A percentile compares a stretch with the other conserved stretches of the same genome.
phyloP scores from a whole-genome alignment of 352 stramenopile genomes.

The Lagenidium sp. region DNA sequence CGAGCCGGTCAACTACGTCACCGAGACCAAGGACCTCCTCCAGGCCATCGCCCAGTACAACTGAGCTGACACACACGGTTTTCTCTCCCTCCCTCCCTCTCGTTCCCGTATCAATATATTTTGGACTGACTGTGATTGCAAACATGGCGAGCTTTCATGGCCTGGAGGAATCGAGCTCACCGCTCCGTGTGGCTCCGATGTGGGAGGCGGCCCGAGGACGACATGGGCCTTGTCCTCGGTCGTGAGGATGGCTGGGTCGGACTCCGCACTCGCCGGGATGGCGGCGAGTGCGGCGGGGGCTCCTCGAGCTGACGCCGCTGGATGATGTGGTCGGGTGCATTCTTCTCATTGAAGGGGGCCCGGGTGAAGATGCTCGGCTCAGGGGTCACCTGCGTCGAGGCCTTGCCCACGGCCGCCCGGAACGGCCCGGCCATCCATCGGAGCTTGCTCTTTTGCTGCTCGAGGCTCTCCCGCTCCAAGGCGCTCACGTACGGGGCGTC shows the following conservation, averaged over 20 bases:
- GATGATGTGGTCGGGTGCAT: conserved; percentile 46
- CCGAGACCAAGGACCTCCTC: conserved; percentile 91
- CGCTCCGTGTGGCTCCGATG: too few relatives aligned
- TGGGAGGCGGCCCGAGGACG: too few relatives aligned
- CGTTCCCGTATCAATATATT: too few relatives aligned
- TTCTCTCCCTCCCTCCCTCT: neutral
- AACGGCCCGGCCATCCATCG: conserved; percentile 69
- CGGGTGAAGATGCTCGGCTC: conserved; percentile 50
- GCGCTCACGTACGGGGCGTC: conserved; percentile 59
- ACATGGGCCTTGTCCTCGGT: too few relatives aligned
- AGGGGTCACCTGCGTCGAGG: conserved; percentile 32
- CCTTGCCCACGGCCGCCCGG: conserved; percentile 49
- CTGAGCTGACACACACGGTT: conserved; percentile 13
- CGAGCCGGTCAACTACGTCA: conserved; percentile 90
- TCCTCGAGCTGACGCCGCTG: conserved; percentile 35
- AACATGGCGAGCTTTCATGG: too few relatives aligned
- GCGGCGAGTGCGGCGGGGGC: neutral
- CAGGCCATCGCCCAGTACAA: conserved; percentile 87
- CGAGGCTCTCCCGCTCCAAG: conserved; percentile 35
- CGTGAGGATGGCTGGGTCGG: too few relatives aligned
- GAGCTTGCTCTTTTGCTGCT: conserved; percentile 53
- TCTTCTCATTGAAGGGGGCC: conserved; percentile 39
- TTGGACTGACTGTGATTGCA: too few relatives aligned
- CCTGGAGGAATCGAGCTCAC: too few relatives aligned
- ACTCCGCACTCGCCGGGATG: neutral